Base-by-base conservation (phyloP, 2,329 filamentous ascomycete species). In the Colletotrichum tanaceti region DNA sequence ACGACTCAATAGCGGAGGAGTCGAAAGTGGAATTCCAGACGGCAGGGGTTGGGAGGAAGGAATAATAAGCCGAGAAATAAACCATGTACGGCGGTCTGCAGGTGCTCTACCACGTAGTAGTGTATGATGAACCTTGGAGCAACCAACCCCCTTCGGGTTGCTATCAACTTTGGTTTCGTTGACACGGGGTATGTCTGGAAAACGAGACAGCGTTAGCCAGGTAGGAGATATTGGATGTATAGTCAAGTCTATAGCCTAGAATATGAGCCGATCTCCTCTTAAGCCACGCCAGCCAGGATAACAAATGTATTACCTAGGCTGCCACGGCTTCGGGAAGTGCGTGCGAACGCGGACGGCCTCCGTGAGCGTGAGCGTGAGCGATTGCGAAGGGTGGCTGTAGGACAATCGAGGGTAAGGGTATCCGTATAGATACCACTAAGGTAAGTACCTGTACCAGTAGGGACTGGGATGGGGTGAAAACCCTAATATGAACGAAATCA, bases 41-140 rank as follows among this genome's bases (percentile, higher is more conserved):
- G 46, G 60, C 65, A 68, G 65, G 65, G 65, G 53, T 22, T 46
- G 58, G 44, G 49, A 68, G 62, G 41, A 57, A 68, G 60, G 53
- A 57, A 68, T 53, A 47, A 59, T 53, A 47, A 59, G 32, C 61
- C 61, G 61, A 65, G 62, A 46, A 60, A 55, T 43, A 50, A 52
- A 59, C 54, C 55, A 65, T 49, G 65, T 63, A 28, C 32, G 14
- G 18, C 20, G 39, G 10, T 32, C 1, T 47, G 20, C 44, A 47
- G 44, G 44, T 22, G 20, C n/a, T 5, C 44, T 2, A 24, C 24
- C n/a, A n/a, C n/a, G n/a, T n/a, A n/a, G n/a, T n/a, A n/a, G n/a
- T n/a, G n/a, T n/a, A 24, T 4, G 24, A 24, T 24, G 24, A 24
- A 24, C 28, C 28, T 32, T 32, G 28, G 9, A 32, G 28, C 28